Percentiles rank a stretch among this genome's conserved stretches.
Evolutionary conservation across 345 rosid genomes (phyloP).

Genomic region (Crucihimalaya himalaica): DNA sequence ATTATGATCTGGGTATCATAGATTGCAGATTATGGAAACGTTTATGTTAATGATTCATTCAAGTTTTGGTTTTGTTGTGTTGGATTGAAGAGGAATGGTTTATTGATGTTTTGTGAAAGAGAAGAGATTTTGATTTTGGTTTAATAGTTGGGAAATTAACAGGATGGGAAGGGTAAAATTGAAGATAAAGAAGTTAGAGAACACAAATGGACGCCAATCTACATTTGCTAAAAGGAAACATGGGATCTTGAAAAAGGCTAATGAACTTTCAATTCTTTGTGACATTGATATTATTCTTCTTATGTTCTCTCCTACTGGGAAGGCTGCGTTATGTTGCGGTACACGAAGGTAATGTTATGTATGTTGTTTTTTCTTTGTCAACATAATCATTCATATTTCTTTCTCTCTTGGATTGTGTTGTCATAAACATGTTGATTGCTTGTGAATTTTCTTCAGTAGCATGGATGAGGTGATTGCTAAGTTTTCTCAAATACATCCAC

Average conservation of each 20-base stretch:
- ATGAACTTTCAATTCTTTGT: conserved; percentile 79
- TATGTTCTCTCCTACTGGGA: conserved; percentile 83
- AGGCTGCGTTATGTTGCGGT: conserved; percentile 67
- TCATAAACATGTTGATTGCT: background rate
- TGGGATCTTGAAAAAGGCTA: conserved; percentile 90
- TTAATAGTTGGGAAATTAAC: conserved; percentile 18
- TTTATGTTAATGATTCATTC: background rate
- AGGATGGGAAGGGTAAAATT: conserved; percentile 95
- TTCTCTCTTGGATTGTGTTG: background rate
- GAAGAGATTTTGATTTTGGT: background rate
- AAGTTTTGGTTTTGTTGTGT: background rate
- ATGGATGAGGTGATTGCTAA: conserved; percentile 72
- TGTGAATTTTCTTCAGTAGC: conserved; percentile 43
- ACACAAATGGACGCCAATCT: conserved; percentile 59
- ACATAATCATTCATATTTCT: background rate
- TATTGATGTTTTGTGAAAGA: background rate
- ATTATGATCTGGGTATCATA: conserved; percentile 13
- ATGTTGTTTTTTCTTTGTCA: background rate
- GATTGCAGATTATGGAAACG: background rate
- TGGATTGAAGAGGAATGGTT: background rate
- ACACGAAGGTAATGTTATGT: conserved; percentile 50
- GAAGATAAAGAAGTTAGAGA: conserved; percentile 82
- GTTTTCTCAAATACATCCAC: conserved; percentile 67
- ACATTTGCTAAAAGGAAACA: conserved; percentile 76
- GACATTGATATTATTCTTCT: conserved; percentile 79